These are phyloP conservation scores for Sphagnurus paluster DNA, from an alignment of 1,284 basidiomycete genomes.

Conservation along the genomic window DNA sequence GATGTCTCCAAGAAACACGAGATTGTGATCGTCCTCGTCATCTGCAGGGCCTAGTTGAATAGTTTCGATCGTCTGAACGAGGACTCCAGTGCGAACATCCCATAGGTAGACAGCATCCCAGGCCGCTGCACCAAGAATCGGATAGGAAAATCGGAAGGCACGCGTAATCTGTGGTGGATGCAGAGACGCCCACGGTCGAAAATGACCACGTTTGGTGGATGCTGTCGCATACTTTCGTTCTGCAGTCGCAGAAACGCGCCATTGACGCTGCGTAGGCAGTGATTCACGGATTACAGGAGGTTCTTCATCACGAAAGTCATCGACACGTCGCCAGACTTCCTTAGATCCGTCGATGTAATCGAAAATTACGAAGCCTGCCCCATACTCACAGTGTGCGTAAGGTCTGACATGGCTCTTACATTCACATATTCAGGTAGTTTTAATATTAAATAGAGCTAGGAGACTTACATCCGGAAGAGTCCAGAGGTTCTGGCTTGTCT, in stretches of 20 bases:
- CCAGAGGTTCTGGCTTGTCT: conserved; percentile 54
- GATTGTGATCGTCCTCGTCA: conserved; percentile 10
- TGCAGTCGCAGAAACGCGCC: conserved; percentile 16
- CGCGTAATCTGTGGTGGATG: conserved; percentile 40
- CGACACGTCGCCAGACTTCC: conserved; percentile 64
- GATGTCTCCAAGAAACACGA: conserved; percentile 41
- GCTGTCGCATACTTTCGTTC: neutral
- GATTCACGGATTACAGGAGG: conserved; percentile 22
- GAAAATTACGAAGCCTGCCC: conserved; percentile 68
- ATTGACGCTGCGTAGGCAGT: conserved; percentile 39
- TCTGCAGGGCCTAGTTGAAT: conserved; percentile 1
- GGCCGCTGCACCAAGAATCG: conserved; percentile 53
- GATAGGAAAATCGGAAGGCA: conserved; percentile 70
- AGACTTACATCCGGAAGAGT: conserved; percentile 46
- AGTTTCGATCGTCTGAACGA: conserved; percentile 14
- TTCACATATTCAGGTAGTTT: neutral
- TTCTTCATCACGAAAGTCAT: conserved; percentile 27
- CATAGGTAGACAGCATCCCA: conserved; percentile 51
- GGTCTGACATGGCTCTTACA: conserved; percentile 50
- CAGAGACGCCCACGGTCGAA: conserved; percentile 60
- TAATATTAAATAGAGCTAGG: too few species aligned
- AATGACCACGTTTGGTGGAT: conserved; percentile 40
- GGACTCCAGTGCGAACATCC: conserved; percentile 49
- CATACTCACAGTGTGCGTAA: conserved; percentile 74
- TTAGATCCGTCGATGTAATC: conserved; percentile 55